Evolutionary conservation across 306 rosid genomes (phyloP), one percentile per base, ranked within the genome.

Genomic region (Vigna hirtella): DNA sequence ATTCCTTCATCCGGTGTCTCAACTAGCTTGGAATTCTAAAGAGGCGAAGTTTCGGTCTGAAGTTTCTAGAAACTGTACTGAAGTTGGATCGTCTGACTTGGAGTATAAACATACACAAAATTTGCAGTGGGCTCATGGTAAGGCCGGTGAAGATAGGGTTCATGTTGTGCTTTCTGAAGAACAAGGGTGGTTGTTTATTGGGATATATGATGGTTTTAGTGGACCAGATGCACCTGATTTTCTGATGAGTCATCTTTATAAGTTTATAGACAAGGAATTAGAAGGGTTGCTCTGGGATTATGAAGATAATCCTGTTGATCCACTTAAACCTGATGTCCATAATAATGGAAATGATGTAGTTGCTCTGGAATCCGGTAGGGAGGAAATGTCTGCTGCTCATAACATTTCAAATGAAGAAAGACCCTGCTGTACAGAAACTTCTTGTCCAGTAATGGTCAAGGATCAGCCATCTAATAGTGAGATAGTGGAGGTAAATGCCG

Each of bases 221-320:
- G 94, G 94, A 74, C 91, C 91, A 1, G 94, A 90, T 79, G 94
- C 92, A 3, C 91, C 94, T 64, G 94, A 90, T 56, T 90, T 88
- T 83, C 76, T 90, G 77, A 87, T 89, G 93, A 83, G 88, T 74
- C 78, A 89, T 72, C 93, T 89, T 67, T 89, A 89, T 67, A 87
- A 86, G 80, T 87, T 82, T 70, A 76, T 87, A 61, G 87, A 89
- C 82, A 87, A 82, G 79, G 91, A 89, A 82, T 78, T 89, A 53
- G 91, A 89, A 77, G 93, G 93, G 53, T 81, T 89, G 75, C 91
- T 89, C 51, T 89, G 93, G 93, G 88, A 85, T 77, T 85, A 85
- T 77, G 93, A 87, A 82, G 87, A 81, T 74, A 77, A 79, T 70
- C 70, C 84, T 42, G 51, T 66, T 9, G 88, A 77, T 81, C 50